Conservation (phyloP, 179 eudicot species). For the Silene coronaria region DNA sequence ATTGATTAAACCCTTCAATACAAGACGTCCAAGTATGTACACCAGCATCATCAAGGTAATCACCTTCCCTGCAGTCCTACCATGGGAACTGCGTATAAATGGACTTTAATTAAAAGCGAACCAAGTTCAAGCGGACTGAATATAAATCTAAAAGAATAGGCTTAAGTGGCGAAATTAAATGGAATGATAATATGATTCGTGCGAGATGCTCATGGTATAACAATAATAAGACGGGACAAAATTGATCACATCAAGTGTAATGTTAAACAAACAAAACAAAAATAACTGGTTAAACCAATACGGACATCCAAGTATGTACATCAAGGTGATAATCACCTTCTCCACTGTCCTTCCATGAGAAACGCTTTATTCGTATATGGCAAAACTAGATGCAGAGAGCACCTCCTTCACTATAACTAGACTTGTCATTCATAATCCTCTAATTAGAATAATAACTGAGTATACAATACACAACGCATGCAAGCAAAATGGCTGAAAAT, state of each 20-base stretch:
- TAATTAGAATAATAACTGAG: neutral
- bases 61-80: slow-evolving; percentile 14
- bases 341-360: slow-evolving; percentile 16
- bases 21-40: slow-evolving; percentile 22
- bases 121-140: too few species aligned
- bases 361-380: slow-evolving; percentile 17
- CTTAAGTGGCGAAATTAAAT: too few species aligned
- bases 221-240: neutral
- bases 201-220: too few species aligned
- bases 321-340: slow-evolving; percentile 9
- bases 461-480: neutral
- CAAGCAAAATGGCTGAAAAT: neutral
- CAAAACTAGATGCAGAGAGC: slow-evolving; percentile 27
- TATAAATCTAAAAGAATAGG: too few species aligned
- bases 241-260: neutral
- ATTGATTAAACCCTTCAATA: neutral
- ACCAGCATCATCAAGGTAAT: slow-evolving; percentile 20
- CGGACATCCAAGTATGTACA: slow-evolving; percentile 23
- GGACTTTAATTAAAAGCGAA: too few species aligned
- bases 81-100: neutral
- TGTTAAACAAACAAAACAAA: too few species aligned
- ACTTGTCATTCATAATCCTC: neutral
- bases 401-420: slow-evolving; percentile 11
- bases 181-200: too few species aligned
- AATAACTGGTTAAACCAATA: slow-evolving; percentile 3